Conservation (phyloP, 2,329 filamentous ascomycete genomes). For the Fusarium sp. region DNA sequence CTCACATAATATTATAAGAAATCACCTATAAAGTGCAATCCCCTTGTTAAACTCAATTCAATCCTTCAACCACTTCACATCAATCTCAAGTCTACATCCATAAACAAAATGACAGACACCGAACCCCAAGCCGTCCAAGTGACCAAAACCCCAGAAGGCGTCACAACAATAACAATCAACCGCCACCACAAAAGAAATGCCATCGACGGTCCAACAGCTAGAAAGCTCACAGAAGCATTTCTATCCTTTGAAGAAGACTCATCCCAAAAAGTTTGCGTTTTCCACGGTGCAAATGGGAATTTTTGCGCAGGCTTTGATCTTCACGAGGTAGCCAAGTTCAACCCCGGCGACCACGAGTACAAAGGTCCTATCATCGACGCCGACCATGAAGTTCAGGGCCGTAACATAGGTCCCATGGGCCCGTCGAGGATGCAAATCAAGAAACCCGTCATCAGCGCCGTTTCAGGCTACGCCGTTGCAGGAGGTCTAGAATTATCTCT, state of each 20-base stretch:
- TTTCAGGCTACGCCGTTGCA: background rate
- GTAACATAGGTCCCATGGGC: background rate
- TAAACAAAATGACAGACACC: background rate
- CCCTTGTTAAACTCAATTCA: background rate
- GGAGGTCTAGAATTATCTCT: background rate
- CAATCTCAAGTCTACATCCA: background rate
- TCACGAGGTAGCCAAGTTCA: background rate
- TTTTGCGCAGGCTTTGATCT: background rate
- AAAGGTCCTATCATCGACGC: background rate
- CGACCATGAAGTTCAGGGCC: background rate
- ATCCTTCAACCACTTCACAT: background rate
- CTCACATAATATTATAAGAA: background rate
- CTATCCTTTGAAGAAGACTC: constrained; percentile 61
- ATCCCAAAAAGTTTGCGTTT: constrained; percentile 38
- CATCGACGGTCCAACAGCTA: constrained; percentile 61
- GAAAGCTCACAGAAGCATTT: constrained; percentile 61
- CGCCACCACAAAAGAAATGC: constrained; percentile 64
- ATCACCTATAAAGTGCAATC: background rate
- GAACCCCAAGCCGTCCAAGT: constrained; percentile 33
- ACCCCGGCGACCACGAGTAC: background rate
- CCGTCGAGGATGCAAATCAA: background rate
- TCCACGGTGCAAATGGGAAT: background rate
- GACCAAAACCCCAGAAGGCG: constrained; percentile 51
- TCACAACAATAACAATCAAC: constrained; percentile 68
- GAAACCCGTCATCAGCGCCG: background rate